Conservation (phyloP, 495 filamentous ascomycete species). For the Penicillium flavigenum region DNA sequence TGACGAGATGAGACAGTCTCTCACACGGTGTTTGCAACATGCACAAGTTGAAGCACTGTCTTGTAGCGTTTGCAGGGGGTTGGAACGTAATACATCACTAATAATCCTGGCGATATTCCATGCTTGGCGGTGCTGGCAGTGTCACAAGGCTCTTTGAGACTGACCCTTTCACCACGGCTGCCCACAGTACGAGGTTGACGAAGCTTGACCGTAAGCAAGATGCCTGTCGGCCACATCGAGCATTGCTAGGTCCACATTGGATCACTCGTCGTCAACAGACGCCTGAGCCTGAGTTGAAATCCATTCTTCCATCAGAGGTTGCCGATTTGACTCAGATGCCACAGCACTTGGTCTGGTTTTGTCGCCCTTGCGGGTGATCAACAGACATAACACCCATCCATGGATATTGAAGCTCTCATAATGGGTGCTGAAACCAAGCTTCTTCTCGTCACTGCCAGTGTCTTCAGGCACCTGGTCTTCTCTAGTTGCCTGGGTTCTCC, state of each 20-base stretch:
- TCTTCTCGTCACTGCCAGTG: conserved; percentile 70
- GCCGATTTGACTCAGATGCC: conserved; percentile 46
- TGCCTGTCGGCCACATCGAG: conserved; percentile 9
- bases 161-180: conserved; percentile 20
- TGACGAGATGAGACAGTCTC: conserved; percentile 2
- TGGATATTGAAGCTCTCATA: conserved; percentile 97
- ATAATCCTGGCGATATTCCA: conserved; percentile 6
- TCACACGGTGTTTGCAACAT: neutral
- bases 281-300: conserved; percentile 66
- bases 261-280: conserved; percentile 47
- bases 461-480: conserved; percentile 21
- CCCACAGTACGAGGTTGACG: conserved; percentile 10
- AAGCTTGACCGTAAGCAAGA: conserved; percentile 14
- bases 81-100: conserved; percentile 16
- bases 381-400: conserved; percentile 83
- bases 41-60: neutral
- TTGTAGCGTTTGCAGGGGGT: conserved; percentile 6
- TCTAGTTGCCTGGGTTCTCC: conserved; percentile 20
- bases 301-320: conserved; percentile 92
- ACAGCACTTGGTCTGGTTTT: conserved; percentile 33
- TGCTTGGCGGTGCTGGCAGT: conserved; percentile 1
- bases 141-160: conserved; percentile 15
- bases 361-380: conserved; percentile 72
- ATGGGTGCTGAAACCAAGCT: conserved; percentile 73
- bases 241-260: neutral